A percentile compares a stretch with the other conserved stretches of the same genome.
Evolutionary conservation across 768 basidiomycete genomes (phyloP).

Genomic region (Termitomyces heimii): DNA sequence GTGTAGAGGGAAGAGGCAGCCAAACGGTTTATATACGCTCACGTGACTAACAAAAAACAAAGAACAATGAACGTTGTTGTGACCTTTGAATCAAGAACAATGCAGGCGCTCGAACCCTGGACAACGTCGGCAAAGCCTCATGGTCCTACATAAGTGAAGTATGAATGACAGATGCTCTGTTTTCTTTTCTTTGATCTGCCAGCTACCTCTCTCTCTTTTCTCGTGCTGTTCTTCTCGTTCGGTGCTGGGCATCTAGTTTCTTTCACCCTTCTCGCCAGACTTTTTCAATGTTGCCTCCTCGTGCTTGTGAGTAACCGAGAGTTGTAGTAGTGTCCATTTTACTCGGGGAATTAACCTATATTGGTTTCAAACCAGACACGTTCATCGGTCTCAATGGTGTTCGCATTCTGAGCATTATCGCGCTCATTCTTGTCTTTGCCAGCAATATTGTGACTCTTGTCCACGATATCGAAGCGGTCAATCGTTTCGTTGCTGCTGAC

Average conservation of each 20-base stretch:
- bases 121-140: neutral
- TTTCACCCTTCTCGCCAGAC: constrained; percentile 8
- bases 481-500: constrained; percentile 45
- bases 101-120: neutral
- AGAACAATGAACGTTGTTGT: constrained; percentile 5
- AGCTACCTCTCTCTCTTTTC: constrained; percentile 7
- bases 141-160: constrained; percentile 1
- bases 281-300: constrained; percentile 15
- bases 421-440: constrained; percentile 73
- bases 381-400: constrained; percentile 79
- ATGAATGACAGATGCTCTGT: neutral
- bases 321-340: neutral
- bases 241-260: constrained; percentile 17
- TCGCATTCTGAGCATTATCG: constrained; percentile 74
- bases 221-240: constrained; percentile 10
- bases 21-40: neutral
- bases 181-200: neutral
- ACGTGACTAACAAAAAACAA: neutral
- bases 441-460: constrained; percentile 73
- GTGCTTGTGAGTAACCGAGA: constrained; percentile 17
- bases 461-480: constrained; percentile 70
- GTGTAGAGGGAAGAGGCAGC: neutral
- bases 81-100: neutral
- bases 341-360: neutral
- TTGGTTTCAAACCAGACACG: constrained; percentile 27